phyloP scores from a whole-genome alignment of 202 grass and related monocot species.

The Miscanthus sacchariflorus region DNA sequence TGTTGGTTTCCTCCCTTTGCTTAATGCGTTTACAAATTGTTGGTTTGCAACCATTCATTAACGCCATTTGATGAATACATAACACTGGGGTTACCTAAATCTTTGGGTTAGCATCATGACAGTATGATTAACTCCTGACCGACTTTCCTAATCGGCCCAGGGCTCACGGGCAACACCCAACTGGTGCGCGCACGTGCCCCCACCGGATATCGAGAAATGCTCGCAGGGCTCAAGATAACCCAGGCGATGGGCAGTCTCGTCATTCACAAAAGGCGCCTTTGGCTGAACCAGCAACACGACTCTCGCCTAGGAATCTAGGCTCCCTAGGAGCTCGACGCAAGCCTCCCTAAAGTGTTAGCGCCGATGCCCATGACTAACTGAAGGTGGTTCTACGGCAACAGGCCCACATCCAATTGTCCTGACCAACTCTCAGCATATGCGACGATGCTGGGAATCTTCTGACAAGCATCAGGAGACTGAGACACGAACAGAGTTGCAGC shows the following conservation, averaged over 20 bases:
- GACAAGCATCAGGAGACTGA: too few relatives aligned
- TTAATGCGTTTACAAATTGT: background rate
- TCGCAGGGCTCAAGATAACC: background rate
- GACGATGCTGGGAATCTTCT: too few relatives aligned
- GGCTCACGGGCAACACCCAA: background rate
- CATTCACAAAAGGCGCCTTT: background rate
- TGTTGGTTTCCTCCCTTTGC: too few relatives aligned
- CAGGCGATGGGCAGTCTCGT: too few relatives aligned
- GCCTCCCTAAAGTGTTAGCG: background rate
- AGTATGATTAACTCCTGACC: background rate
- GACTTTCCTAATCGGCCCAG: background rate
- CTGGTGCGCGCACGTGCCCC: background rate
- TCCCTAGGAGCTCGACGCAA: background rate
- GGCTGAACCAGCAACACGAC: background rate
- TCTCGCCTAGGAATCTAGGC: background rate
- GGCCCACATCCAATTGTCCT: background rate
- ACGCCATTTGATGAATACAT: too few relatives aligned
- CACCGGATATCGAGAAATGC: rapidly evolving
- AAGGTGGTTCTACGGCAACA: background rate
- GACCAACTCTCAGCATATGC: too few relatives aligned
- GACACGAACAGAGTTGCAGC: too few relatives aligned
- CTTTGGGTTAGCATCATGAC: too few relatives aligned
- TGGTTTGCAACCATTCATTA: background rate
- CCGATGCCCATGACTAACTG: background rate
- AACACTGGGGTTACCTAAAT: too few relatives aligned